These are phyloP conservation scores for Pseudogymnoascus sp. DNA, from an alignment of 2,329 filamentous ascomycete genomes.

Conservation along the genomic window DNA sequence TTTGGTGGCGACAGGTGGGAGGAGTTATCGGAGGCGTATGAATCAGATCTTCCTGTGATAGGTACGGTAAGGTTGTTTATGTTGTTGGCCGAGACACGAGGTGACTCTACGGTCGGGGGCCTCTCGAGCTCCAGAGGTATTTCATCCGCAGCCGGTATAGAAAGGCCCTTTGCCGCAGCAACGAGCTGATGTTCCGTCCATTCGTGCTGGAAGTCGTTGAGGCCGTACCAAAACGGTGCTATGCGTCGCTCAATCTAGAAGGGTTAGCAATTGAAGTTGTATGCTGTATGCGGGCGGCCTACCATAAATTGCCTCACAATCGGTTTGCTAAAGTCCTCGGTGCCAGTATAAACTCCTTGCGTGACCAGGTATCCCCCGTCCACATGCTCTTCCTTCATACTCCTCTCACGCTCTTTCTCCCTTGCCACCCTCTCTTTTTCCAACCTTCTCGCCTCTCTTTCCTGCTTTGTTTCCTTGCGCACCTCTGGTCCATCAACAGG, in stretches of 20 bases:
- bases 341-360: slow-evolving; percentile 82
- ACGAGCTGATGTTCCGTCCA: slow-evolving; percentile 97
- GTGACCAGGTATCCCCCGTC: slow-evolving; percentile 94
- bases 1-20: slow-evolving; percentile 50
- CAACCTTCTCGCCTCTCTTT: slow-evolving; percentile 75
- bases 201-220: slow-evolving; percentile 77
- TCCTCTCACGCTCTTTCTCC: slow-evolving; percentile 78
- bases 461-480: slow-evolving; percentile 81
- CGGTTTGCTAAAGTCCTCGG: slow-evolving; percentile 87
- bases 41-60: slow-evolving; percentile 67
- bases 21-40: slow-evolving; percentile 66
- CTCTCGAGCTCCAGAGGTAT: slow-evolving; percentile 60
- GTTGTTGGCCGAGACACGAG: slow-evolving; percentile 48
- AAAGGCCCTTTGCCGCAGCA: slow-evolving; percentile 74
- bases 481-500: slow-evolving; percentile 27
- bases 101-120: slow-evolving; percentile 38
- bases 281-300: slow-evolving; percentile 24
- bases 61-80: slow-evolving; percentile 70
- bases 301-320: slow-evolving; percentile 88
- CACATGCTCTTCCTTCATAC: slow-evolving; percentile 82
- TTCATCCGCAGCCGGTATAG: slow-evolving; percentile 76
- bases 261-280: slow-evolving; percentile 13
- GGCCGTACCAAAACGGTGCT: slow-evolving; percentile 90
- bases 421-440: slow-evolving; percentile 72
- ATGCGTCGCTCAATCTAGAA: slow-evolving; percentile 79